Base-by-base conservation (phyloP, 768 basidiomycete genomes). In the Termitomyces sp. region DNA sequence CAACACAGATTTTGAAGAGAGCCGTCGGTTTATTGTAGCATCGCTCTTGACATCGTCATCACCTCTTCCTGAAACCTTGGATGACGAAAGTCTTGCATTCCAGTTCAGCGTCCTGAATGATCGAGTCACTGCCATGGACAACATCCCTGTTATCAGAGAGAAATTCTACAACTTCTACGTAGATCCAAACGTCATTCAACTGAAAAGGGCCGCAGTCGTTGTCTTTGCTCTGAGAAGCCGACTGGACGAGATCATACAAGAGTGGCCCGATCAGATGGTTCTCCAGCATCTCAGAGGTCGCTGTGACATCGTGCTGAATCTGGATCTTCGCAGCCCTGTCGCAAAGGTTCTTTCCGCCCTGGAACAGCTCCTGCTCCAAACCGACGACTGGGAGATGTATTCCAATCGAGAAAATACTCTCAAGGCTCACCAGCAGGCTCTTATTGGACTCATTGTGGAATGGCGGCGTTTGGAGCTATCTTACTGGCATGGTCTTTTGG, bases 231-330 rank as follows among this genome's bases (percentile, higher is more conserved):
- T 96, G 19, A 74, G 75, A 45, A 55, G 55, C 3, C 82, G 86
- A 2, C 74, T 98, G 28, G 63, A 73, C 14, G 57, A 35, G 2
- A 76, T 97, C 19, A 77, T 88, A 25, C 71, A 76, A 58, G 88
- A 94, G 61, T 99, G 94, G 94, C 96, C 97, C 0, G 96, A 98
- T 60, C 97, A 99, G 68, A 94, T 95, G 88, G 91, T 98, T 9
- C 77, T 97, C n/a, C 89, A 88, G 28, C 86, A 96, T 67, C 79
- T 99, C 35, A 74, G 76, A 35, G 80, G 80, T 55, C 86, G 88
- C 32, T 94, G 89, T 64, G 78, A 87, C 40, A 68, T 75, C 8
- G 78, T 94, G 57, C 72, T 94, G 41, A 65, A 72, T 0, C 73
- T 94, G 21, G 74, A 80, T 48, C 71, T 90, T 19, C 74, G 79